Evolutionary conservation across 495 filamentous ascomycete genomes (phyloP), one percentile per base, ranked within the genome.

Genomic region (Hyaloscypha finlandica): DNA sequence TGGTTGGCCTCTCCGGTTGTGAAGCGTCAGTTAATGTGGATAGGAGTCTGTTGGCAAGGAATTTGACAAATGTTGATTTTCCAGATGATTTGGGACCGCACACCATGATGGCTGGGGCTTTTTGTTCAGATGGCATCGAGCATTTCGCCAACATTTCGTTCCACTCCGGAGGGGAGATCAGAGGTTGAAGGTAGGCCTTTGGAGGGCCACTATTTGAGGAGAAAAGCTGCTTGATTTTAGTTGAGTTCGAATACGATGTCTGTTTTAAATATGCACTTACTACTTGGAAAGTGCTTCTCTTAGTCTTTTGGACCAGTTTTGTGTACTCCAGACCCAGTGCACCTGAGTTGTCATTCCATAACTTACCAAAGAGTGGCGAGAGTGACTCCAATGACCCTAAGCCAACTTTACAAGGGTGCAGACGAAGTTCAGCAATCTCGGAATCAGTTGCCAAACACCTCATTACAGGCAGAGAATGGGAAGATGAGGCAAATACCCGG

Each of bases 31-130:
- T 70, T 33, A 74, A 78, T 25, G 87, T 89, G 19, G 63, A 64
- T 30, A 94, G 78, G n/a, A 94, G 79, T 66, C 86, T 84, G 75
- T 96, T 97, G 14, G 84, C 75, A 22, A 96, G 79, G n/a, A 92
- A 79, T 58, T 88, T 90, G 53, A 87, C 86, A 70, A 96, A 93
- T 0, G 91, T 94, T 3, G 93, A 96, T 75, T 96, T 96, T 19
- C 93, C 93, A 16, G 92, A 90, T 1, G 85, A 88, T 66, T 96
- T 94, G 1, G 92, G 89, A 2, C 93, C 93, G 60, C 88, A 92
- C 4, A 94, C 75, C 64, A 94, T 80, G 4, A 87, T 76, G 63
- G 81, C 66, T 68, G 79, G 62, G 69, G 80, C 64, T 6, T 71
- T 64, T 81, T 81, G 48, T 79, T 80, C 8, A 77, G 81, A 19